Base-by-base conservation (phyloP, 2,329 filamentous ascomycete species). In the Myotisia sp. region DNA sequence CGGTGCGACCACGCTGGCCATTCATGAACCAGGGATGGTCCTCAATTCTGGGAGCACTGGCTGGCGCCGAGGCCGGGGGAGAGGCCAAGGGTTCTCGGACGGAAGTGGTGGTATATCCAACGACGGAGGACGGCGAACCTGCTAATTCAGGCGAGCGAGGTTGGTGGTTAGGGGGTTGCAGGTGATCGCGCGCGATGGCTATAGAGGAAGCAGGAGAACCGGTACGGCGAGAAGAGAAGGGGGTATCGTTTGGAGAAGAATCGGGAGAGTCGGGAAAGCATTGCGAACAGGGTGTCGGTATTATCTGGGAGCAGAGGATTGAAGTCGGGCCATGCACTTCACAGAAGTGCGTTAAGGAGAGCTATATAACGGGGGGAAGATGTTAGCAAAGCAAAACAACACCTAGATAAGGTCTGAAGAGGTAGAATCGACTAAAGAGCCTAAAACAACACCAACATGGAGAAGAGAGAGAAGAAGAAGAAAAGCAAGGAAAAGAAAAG, bases 271-370 rank as follows among this genome's bases (percentile, higher is more conserved):
- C 55, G 28, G 57, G 55, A 34, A 58, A 62, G 50, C 70, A 74
- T 47, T 67, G 62, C 29, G 56, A 51, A 47, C 70, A 74, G 37
- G 67, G 58, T 37, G 68, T 59, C 9, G 67, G 67, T 31, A 67
- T 58, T 42, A 70, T 65, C 51, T 73, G 69, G 38, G 70, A 73
- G 53, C 70, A 73, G 43, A 74, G 67, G 52, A 73, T 71, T 37
- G 68, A 71, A 34, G 69, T 74, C 12, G 70, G 70, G 51, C 70
- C 70, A 63, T 74, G 68, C 53, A 69, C 60, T 57, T 74, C 70
- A 55, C 70, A 74, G 52, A 74, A 74, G 56, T 74, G 70, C 43
- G 70, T 71, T 43, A 74, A 63, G 47, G 70, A 72, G 49, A 74
- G 64, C 70, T 74, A 47, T 32, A 34, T 37, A n/a, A n/a, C n/a